Evolutionary conservation across 257 asterid species (phyloP).

Genomic region (Agastache rugosa): DNA sequence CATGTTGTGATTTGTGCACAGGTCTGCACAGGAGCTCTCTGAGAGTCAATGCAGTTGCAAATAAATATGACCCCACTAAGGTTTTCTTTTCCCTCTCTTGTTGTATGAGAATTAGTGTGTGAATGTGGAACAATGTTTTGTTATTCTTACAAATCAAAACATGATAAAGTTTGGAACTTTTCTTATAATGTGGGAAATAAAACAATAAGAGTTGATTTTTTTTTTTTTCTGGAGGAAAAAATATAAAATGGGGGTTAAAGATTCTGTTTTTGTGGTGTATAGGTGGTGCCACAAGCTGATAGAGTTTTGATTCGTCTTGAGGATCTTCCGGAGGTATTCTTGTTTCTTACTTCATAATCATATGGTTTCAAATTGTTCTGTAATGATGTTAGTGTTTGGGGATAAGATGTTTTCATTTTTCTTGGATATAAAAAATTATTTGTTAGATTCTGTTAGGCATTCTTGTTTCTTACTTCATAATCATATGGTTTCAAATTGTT

Average conservation of each 20-base stretch:
- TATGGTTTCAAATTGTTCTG: background rate
- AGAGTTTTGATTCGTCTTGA: constrained; percentile 35
- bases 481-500: background rate
- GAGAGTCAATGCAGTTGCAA: constrained; percentile 71
- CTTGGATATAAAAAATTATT: background rate
- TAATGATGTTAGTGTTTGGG: background rate
- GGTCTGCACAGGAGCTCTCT: constrained; percentile 54
- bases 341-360: background rate
- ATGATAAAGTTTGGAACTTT: background rate
- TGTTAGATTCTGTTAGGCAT: constrained; percentile 8
- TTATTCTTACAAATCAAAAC: background rate
- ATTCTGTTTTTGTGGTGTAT: background rate
- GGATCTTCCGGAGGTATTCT: constrained; percentile 30
- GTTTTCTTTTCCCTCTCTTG: constrained; percentile 36
- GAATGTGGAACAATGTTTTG: constrained; percentile 4
- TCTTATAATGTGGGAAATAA: background rate
- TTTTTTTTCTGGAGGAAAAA: background rate
- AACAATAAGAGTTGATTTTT: background rate
- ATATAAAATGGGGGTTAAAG: background rate
- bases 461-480: background rate
- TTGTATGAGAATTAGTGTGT: background rate
- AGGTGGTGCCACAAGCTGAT: constrained; percentile 38
- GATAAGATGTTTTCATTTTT: background rate
- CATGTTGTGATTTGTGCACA: constrained; percentile 32
- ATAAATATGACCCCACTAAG: constrained; percentile 79